phyloP scores from a whole-genome alignment of 73 alveolate species.

The Paraurostyla sp. region DNA sequence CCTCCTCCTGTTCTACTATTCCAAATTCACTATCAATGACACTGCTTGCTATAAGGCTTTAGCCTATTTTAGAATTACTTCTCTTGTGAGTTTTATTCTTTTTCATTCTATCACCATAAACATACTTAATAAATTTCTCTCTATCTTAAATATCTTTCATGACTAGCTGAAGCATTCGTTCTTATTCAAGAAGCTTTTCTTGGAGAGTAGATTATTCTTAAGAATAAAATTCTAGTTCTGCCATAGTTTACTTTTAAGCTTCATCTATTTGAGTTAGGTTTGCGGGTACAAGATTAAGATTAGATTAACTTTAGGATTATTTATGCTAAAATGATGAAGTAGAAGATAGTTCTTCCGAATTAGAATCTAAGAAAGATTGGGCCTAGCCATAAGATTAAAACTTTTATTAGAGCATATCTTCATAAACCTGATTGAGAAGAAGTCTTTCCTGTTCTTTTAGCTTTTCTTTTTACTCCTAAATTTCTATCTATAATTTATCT shows the following conservation, averaged over 20 bases:
- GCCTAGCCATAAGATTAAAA: background rate
- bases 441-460: background rate
- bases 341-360: background rate
- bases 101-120: background rate
- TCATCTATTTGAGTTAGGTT: slow-evolving; percentile 6
- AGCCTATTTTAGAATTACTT: no score
- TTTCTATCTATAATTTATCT: background rate
- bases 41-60: no score
- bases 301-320: no score
- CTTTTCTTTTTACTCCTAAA: background rate
- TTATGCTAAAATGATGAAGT: no score
- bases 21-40: no score
- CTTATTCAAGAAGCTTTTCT: background rate
- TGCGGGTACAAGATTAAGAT: no score
- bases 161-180: slow-evolving; percentile 9
- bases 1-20: no score
- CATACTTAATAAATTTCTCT: slow-evolving; percentile 12
- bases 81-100: no score
- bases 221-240: slow-evolving; percentile 16
- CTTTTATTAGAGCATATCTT: slow-evolving; percentile 14
- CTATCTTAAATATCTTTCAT: slow-evolving; percentile 43
- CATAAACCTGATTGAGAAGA: background rate
- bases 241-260: slow-evolving; percentile 29
- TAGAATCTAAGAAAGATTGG: background rate
- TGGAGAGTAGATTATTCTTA: background rate